Base-by-base conservation (phyloP, 2,329 filamentous ascomycete genomes). In the Aspergillus novofumigatus region DNA sequence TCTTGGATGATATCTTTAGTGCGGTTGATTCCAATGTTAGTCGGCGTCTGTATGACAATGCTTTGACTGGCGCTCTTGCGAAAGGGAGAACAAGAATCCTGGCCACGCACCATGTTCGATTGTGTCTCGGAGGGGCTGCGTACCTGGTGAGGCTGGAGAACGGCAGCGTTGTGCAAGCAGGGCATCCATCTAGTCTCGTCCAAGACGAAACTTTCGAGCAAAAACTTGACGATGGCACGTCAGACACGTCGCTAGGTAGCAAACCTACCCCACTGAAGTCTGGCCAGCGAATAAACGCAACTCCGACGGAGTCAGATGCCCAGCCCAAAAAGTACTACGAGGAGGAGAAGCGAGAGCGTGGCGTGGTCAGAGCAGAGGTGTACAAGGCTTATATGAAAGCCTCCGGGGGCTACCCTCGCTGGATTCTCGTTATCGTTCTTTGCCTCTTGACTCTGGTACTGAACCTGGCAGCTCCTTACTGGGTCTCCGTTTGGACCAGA, bases 1-100 rank as follows among this genome's bases (percentile, higher is more conserved):
- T 93, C 20, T 78, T 92, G 59, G 90, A 93, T 69, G 90, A 93
- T 67, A 88, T 92, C 49, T 91, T 93, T 69, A 90, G 87, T 67
- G 76, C 90, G 14, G 86, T 93, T 3, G 90, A 94, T 69, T 86
- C 88, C 4, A 88, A 92, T 65, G 88, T 91, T 26, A 89, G 89
- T 11, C 82, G 87, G 28, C 87, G 90, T 64, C 86, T 92, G 54
- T 91, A 89, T 62, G 87, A 91, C 61, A 82, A 89, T 56, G 91
- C 87, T 60, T 77, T 92, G 5, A 85, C 81, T 2, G 89, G 89
- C 7, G 81, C 87, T 49, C 80, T 92, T 17, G 86, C 86, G 59
- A 71, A 78, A 38, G 86, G 85, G 0, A 78, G 90, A 56, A 93
- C 90, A 1, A 78, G 89, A 35, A 89, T 93, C 49, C 76, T 93